Conservation (phyloP, 768 basidiomycete genomes). For the Mycena venus region DNA sequence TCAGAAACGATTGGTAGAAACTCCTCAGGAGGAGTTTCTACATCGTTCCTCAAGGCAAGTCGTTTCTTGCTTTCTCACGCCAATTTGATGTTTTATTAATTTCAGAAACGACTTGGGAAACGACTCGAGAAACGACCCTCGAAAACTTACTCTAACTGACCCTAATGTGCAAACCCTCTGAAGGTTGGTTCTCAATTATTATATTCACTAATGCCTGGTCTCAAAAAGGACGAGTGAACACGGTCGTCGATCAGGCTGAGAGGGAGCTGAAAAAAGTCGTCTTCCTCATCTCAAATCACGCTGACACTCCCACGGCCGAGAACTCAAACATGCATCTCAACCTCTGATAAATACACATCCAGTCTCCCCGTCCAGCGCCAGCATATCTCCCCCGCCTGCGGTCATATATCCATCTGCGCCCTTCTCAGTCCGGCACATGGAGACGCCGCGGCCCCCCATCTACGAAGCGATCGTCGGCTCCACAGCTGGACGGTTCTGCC, state of each 20-base stretch:
- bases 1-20: too few species aligned
- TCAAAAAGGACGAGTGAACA: background rate
- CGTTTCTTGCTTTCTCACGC: too few species aligned
- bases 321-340: slow-evolving; percentile 14
- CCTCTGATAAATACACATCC: slow-evolving; percentile 14
- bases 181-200: background rate
- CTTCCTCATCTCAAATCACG: background rate
- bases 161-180: background rate
- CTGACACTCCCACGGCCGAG: background rate
- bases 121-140: too few species aligned
- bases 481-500: slow-evolving; percentile 6
- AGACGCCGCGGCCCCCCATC: slow-evolving; percentile 5
- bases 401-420: slow-evolving; percentile 13
- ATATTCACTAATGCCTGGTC: background rate
- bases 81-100: too few species aligned
- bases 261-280: background rate
- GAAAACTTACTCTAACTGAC: too few species aligned
- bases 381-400: slow-evolving; percentile 3
- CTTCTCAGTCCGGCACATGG: slow-evolving; percentile 9
- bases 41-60: too few species aligned
- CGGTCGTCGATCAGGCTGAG: background rate
- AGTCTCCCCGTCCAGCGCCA: slow-evolving; percentile 11
- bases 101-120: too few species aligned
- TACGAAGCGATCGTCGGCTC: slow-evolving; percentile 9
- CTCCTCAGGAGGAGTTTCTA: too few species aligned